Conservation (phyloP, 169 alveolate genomes). For the Cystoisospora suis region DNA sequence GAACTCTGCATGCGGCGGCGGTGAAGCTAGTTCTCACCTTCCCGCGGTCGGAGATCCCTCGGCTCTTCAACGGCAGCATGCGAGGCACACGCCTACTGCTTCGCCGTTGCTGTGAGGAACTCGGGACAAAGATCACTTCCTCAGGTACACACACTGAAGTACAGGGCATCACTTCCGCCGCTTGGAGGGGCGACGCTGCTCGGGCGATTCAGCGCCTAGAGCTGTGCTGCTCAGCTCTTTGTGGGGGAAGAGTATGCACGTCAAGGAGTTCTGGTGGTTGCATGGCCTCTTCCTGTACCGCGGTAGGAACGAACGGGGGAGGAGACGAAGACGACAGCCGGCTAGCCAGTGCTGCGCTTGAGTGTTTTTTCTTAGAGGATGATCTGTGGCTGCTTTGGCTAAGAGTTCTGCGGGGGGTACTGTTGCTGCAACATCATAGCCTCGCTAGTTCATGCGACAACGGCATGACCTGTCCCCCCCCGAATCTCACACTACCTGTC, state of each 20-base stretch:
- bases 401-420: constrained; percentile 28
- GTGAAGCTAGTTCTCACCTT: constrained; percentile 45
- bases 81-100: constrained; percentile 44
- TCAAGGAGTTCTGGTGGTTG: not conserved
- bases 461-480: constrained; percentile 31
- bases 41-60: constrained; percentile 33
- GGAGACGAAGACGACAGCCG: constrained; percentile 21
- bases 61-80: constrained; percentile 37
- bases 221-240: constrained; percentile 18
- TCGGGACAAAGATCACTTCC: constrained; percentile 29
- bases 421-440: constrained; percentile 23
- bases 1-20: constrained; percentile 52
- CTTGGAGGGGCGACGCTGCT: not conserved
- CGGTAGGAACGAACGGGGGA: constrained; percentile 27
- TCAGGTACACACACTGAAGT: constrained; percentile 34
- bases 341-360: not conserved
- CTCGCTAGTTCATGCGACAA: not conserved
- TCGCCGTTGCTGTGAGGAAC: constrained; percentile 39
- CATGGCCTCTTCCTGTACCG: not conserved
- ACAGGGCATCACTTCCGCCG: constrained; percentile 37
- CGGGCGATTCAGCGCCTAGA: constrained; percentile 12
- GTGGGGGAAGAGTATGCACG: constrained; percentile 23
- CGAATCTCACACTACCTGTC: constrained; percentile 26
- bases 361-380: constrained; percentile 13
- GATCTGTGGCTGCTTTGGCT: constrained; percentile 42